Evolutionary conservation across 2,329 filamentous ascomycete genomes (phyloP).

Genomic region (Penicillium rolfsii): DNA sequence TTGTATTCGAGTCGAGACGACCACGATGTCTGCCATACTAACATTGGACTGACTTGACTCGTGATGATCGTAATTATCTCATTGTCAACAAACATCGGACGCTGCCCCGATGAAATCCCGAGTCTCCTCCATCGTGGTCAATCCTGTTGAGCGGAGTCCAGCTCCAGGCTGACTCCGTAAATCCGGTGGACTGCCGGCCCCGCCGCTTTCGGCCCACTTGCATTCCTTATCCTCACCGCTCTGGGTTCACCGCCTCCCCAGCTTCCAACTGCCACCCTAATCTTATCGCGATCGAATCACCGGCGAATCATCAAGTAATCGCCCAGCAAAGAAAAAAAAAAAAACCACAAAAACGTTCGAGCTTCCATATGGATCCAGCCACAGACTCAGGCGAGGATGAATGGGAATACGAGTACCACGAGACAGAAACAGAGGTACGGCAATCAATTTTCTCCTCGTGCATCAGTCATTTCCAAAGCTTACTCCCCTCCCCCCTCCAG

Average conservation of each 20-base stretch:
- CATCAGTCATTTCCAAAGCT: background rate
- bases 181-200: background rate
- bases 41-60: background rate
- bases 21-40: background rate
- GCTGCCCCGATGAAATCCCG: background rate
- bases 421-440: conserved; percentile 55
- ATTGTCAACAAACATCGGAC: background rate
- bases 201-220: conserved; percentile 1
- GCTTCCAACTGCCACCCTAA: background rate
- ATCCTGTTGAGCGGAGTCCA: background rate
- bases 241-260: background rate
- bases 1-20: background rate
- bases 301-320: background rate
- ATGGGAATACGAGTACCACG: conserved; percentile 66
- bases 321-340: background rate
- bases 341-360: background rate
- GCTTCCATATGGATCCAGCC: conserved; percentile 18
- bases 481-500: background rate
- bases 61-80: background rate
- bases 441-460: background rate
- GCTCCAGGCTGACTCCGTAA: background rate
- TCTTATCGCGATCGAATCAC: conserved; percentile 21
- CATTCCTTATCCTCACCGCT: conserved; percentile 6
- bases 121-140: background rate
- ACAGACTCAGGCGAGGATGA: conserved; percentile 50